Percentiles rank a stretch among this genome's conserved stretches.
These are phyloP conservation scores for Corylus heterophylla DNA, from an alignment of 306 rosid genomes.

Conservation along the genomic window DNA sequence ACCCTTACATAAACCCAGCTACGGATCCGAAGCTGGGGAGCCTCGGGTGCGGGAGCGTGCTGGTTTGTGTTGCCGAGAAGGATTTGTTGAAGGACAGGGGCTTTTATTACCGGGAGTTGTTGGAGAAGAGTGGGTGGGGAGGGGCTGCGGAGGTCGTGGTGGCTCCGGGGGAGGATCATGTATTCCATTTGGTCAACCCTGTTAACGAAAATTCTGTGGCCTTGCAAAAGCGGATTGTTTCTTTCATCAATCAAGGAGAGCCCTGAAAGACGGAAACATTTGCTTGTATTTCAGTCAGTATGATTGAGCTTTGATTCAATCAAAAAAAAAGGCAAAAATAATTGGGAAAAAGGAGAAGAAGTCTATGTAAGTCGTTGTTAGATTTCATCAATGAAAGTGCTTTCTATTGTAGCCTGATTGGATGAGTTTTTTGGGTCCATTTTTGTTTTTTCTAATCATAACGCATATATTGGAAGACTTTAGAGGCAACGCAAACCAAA, in stretches of 20 bases:
- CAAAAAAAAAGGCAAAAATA: too few relatives aligned
- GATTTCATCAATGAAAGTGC: too few relatives aligned
- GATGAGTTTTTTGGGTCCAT: background rate
- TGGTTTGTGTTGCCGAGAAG: conserved; percentile 63
- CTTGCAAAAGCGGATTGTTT: conserved; percentile 36
- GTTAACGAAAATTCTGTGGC: conserved; percentile 30
- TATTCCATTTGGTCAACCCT: conserved; percentile 57
- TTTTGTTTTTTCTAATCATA: too few relatives aligned
- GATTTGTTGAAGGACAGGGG: conserved; percentile 59
- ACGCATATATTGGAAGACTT: too few relatives aligned
- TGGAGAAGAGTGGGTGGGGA: conserved; percentile 49
- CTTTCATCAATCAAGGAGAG: conserved; percentile 31
- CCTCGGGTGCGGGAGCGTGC: conserved; percentile 47
- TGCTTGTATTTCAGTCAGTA: too few relatives aligned
- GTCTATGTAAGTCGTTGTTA: too few relatives aligned
- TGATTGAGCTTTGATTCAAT: too few relatives aligned
- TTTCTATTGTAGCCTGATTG: too few relatives aligned
- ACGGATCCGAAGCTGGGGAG: conserved; percentile 54
- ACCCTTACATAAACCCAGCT: conserved; percentile 58
- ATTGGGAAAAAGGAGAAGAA: too few relatives aligned
- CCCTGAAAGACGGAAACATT: too few relatives aligned
- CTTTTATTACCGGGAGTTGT: conserved; percentile 39
- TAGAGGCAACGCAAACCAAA: too few relatives aligned
- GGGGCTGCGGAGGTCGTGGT: conserved; percentile 44
- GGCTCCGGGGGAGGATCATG: conserved; percentile 48